Base-by-base conservation (phyloP, 2,329 filamentous ascomycete genomes). In the Cyclaneusma minus region DNA sequence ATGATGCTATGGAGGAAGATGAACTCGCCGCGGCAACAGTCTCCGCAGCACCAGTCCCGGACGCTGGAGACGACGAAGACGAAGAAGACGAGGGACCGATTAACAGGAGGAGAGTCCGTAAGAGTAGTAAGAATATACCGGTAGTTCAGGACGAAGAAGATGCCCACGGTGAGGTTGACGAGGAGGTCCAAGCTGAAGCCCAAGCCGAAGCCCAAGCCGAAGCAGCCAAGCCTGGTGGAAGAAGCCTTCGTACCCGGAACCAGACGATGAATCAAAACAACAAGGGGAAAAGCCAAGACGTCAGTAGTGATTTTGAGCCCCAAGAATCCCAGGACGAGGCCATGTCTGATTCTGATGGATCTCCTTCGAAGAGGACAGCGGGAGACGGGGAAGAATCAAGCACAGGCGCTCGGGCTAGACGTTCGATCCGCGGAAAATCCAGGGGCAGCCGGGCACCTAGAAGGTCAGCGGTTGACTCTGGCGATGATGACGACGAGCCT, bases 401-500 rank as follows among this genome's bases (percentile, higher is more conserved):
- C 30, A 58, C 62, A 4, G 58, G 56, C 19, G 58, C 62, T 8
- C 54, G 62, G 33, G 63, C 65, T 24, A 56, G 58, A 32, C 52
- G 52, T 30, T 46, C 37, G n/a, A 33, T 22, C 5, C 33, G 42
- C 46, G 49, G 40, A 46, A 50, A 58, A 23, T 57, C 57, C 6
- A 53, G 55, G 23, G 59, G 57, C 31, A 57, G 48, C 32, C 57
- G 61, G 13, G 47, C 46, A n/a, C 58, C 60, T 21, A 58, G 56
- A 17, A 54, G 52, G 8, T 51, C 49, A 7, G 64, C 62, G 21
- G 23, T 27, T 16, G 38, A 25, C n/a, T 72, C 68, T 1, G 64
- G 48, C 36, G 72, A 60, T 35, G 73, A 40, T 43, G 58, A 58
- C 51, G 59, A 56, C 33, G 61, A 64, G 21, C 56, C 75, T 11